Evolutionary conservation across 441 rosid species (phyloP), one percentile per base, ranked within the genome.

Genomic region (Melastoma candidum): DNA sequence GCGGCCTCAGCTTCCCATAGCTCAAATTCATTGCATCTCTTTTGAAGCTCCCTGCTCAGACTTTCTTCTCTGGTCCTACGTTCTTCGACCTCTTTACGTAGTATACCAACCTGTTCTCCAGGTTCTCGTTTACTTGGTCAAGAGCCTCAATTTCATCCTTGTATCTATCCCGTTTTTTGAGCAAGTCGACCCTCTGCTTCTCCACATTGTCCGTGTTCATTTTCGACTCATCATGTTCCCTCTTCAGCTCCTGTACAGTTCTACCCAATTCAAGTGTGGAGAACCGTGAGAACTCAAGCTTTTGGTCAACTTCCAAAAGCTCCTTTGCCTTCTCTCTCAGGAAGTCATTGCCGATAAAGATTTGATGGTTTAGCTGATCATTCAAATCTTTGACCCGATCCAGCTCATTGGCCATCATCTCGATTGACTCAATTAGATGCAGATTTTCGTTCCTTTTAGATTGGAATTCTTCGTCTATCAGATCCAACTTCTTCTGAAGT

Each of bases 1-100:
- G 86, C 59, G 57, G 88, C 93, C 64, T 84, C 85, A 56, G 77
- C 70, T 39, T 84, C 88, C 88, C 88, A 81, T 13, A 76, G 58
- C 65, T 71, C 88, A 66, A 79, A 71, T 58, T 79, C 88, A 61
- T 77, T 74, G 65, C 65, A 64, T 69, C 67, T 77, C 72, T 81
- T 82, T 65, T 71, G 85, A 49, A 84, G 71, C 68, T 81, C 88
- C 11, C 76, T 68, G 63, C 77, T 71, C 70, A 84, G 56, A 50
- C 54, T 66, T 68, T 79, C 74, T 62, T 82, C 88, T 63, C 74
- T 57, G 36, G 71, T 56, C 56, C 73, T 67, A 68, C 44, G 80
- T 62, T 43, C 74, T 74, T 79, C 77, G 25, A 89, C 68, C 70
- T 83, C 89, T 60, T 75, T 57, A 2, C 56, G 67, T 64, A 89